A percentile compares a stretch with the other conserved stretches of the same genome.
phyloP scores from a whole-genome alignment of 331 rosid genomes.

The Rosa hybrid region DNA sequence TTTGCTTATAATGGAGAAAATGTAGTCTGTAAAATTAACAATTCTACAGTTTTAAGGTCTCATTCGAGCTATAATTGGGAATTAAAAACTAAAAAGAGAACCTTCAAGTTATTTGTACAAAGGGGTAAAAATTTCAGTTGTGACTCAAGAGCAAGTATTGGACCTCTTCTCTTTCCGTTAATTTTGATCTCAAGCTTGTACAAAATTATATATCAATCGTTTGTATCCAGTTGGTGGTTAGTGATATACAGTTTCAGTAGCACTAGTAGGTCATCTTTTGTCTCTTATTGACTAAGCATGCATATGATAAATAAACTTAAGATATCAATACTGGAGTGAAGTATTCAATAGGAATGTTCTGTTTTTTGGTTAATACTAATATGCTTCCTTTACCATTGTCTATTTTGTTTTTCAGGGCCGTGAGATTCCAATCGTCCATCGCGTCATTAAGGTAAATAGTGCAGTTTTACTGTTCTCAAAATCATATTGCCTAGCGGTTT shows the following conservation, averaged over 20 bases:
- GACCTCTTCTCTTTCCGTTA: background rate
- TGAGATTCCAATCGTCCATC: constrained; percentile 96
- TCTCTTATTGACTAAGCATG: background rate
- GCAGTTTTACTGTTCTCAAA: background rate
- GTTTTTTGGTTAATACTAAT: constrained; percentile 14
- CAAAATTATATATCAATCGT: background rate
- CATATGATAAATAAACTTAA: background rate
- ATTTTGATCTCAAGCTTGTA: background rate
- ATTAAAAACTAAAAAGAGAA: background rate
- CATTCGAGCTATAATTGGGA: background rate
- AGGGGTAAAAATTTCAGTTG: background rate
- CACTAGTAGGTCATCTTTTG: constrained; percentile 1
- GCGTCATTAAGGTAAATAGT: constrained; percentile 73
- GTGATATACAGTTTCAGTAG: background rate
- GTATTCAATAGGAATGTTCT: background rate
- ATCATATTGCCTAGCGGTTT: background rate
- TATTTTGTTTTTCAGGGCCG: constrained; percentile 62
- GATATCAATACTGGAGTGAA: background rate
- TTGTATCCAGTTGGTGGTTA: too few relatives aligned
- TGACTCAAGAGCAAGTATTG: background rate
- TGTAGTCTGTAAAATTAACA: background rate
- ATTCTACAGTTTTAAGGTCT: background rate
- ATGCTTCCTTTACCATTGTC: constrained; percentile 5
- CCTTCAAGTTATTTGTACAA: background rate
- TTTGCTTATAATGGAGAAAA: background rate